A percentile compares a stretch with the other conserved stretches of the same genome.
Conservation (phyloP, 176 grass and related monocot genomes). For the Elymus sibiricus region DNA sequence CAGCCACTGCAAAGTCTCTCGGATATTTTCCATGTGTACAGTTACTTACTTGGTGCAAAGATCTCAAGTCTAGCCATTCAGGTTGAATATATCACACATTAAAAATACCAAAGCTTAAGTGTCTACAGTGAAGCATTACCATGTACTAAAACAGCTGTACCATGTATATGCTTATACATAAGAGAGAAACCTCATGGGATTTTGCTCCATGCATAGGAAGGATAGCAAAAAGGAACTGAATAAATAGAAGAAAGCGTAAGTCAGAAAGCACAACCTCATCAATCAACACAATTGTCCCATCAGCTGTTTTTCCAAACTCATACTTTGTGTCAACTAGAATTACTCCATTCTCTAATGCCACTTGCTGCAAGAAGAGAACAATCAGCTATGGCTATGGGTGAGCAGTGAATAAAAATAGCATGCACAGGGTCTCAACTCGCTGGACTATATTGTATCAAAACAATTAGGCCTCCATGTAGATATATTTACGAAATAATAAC, state of each 20-base stretch:
- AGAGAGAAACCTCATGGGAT: not conserved
- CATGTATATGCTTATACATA: not conserved
- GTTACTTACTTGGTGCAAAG: not conserved
- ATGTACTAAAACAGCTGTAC: not conserved
- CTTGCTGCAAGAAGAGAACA: conserved; percentile 57
- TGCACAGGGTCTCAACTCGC: not conserved
- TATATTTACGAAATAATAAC: not conserved
- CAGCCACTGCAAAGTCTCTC: not conserved
- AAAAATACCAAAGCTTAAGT: not conserved
- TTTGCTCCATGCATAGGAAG: not conserved
- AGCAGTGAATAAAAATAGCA: not conserved
- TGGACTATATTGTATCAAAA: not conserved
- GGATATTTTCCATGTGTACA: not conserved
- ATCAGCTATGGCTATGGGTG: not conserved
- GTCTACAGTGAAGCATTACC: too few relatives aligned
- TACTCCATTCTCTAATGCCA: conserved; percentile 77
- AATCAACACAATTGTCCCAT: conserved; percentile 85
- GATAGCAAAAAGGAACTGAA: not conserved
- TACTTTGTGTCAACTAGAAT: conserved; percentile 95
- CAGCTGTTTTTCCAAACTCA: conserved; percentile 86
- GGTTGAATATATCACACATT: not conserved
- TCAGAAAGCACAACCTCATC: conserved; percentile 67
- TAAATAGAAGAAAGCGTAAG: conserved; percentile 8
- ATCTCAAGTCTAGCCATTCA: not conserved
- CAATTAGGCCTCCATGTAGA: not conserved